Evolutionary conservation across 352 stramenopile genomes (phyloP), one percentile per base, ranked within the genome.

Genomic region (Phytopythium mirpurense): DNA sequence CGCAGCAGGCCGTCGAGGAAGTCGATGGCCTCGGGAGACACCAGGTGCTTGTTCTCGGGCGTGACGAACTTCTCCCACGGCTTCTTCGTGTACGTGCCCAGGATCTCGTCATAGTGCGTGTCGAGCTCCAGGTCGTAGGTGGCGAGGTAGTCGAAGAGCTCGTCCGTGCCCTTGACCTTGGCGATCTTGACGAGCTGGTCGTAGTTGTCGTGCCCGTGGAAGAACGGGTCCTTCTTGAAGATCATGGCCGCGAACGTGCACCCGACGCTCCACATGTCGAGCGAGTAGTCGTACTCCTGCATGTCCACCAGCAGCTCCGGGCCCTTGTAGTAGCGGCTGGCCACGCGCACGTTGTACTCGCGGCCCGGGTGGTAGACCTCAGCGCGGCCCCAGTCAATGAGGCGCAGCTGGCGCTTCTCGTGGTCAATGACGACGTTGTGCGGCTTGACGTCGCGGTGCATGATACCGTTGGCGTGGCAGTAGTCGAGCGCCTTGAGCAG

Each of bases 341-440:
- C 97, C 18, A 99, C 97, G 36, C 97, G 85, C 18, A 99, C 97
- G 72, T 99, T 99, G 83, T 99, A 99, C 78, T 99, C 96, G 47
- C 95, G 78, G 44, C 96, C 90, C 2, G 81, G 96, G 68, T 99
- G 96, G 74, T 99, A 99, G 65, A 99, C 99, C 79, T 99, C 97
- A 1, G 97, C 97, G 40, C 99, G 83, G 43, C 97, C 97, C 97
- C 97, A 99, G 78, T 99, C 97, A 64, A 99, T 99, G 11, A 99
- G 72, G n/a, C 96, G 85, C 23, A 99, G 78, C 74, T 98, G 88
- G 29, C 96, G 86, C 65, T 98, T 98, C 54, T 98, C 94, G 62
- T 99, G 96, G 74, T 99, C 97, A 67, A 99, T 99, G 93, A 99
- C 99, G 36, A 99, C 95, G 71, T 99, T 99, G 76, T 99, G 96